Evolutionary conservation across 805 yeast species (phyloP).

Genomic region (Blastobotrys parvus): DNA sequence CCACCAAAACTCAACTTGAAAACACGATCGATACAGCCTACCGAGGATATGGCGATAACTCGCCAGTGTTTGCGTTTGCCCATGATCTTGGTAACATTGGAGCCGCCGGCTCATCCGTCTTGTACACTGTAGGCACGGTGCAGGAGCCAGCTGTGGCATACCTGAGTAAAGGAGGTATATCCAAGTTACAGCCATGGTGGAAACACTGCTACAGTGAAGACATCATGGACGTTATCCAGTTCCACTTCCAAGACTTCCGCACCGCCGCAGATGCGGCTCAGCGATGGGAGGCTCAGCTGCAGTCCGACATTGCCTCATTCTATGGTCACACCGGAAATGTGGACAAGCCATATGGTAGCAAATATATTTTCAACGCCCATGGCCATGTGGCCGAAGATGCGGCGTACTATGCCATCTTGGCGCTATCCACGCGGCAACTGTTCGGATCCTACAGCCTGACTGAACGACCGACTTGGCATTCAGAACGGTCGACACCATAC

Average conservation of each 20-base stretch:
- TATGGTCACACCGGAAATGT: neutral
- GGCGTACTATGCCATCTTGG: neutral
- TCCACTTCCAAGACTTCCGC: neutral
- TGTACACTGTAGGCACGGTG: neutral
- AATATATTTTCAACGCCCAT: neutral
- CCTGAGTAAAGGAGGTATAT: neutral
- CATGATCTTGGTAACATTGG: neutral
- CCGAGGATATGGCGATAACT: neutral
- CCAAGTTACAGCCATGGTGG: neutral
- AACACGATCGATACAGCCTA: neutral
- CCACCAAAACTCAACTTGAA: neutral
- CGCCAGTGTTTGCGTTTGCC: neutral
- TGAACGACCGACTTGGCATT: too few relatives aligned
- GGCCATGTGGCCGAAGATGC: neutral
- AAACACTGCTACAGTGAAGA: neutral
- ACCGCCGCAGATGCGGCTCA: neutral
- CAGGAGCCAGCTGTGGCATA: neutral
- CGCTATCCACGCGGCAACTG: neutral
- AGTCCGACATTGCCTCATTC: neutral
- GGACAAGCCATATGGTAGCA: neutral
- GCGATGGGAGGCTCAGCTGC: neutral
- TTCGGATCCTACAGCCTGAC: neutral
- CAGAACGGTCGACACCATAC: too few relatives aligned
- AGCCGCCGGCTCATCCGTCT: neutral
- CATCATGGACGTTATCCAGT: neutral